Base-by-base conservation (phyloP, 306 rosid genomes). In the Prunus fruticosa region DNA sequence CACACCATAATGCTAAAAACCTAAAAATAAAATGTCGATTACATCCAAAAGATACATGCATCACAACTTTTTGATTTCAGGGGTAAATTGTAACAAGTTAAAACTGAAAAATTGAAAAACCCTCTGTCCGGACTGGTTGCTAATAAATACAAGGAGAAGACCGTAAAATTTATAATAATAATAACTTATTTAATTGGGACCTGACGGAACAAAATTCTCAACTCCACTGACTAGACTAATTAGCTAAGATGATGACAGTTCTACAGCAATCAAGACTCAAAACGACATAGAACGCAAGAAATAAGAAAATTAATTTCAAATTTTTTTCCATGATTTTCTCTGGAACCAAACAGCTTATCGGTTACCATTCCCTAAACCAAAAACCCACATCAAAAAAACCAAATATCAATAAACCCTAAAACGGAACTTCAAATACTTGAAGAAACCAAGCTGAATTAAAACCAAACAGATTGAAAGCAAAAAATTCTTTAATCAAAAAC, bases 341-440 rank as follows among this genome's bases (percentile, higher is more conserved):
- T 50, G 53, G 15, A 50, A 65, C 69, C 57, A 72, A 66, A 78
- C 73, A 74, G 64, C 46, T 16, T 66, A 76, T 73, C 73, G 61
- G 72, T 62, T 25, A 43, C 45, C 64, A 79, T 63, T 25, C 64
- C 14, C 78, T 50, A 50, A 79, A 76, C 82, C 75, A 66, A 74
- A 83, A 84, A 71, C 86, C 88, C 90, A 78, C 64, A 68, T 74
- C 72, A 46, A 41, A 38, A 60, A 54, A 8, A 63, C 79, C 52
- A 68, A 12, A 49, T 38, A 83, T 15, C 66, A 75, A 73, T 19
- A 88, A 92, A 89, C 90, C 84, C 87, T 82, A 74, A 70, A 80
- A 76, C 43, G 43, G 22, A 60, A 18, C 74, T 65, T 6, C 30
- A 14, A 53, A 47, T 22, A 49, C 43, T 30, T 2, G 8, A 70